Evolutionary conservation across 2,329 filamentous ascomycete species (phyloP), one percentile per base, ranked within the genome.

Genomic region (Ophiostoma himal-ulmi): DNA sequence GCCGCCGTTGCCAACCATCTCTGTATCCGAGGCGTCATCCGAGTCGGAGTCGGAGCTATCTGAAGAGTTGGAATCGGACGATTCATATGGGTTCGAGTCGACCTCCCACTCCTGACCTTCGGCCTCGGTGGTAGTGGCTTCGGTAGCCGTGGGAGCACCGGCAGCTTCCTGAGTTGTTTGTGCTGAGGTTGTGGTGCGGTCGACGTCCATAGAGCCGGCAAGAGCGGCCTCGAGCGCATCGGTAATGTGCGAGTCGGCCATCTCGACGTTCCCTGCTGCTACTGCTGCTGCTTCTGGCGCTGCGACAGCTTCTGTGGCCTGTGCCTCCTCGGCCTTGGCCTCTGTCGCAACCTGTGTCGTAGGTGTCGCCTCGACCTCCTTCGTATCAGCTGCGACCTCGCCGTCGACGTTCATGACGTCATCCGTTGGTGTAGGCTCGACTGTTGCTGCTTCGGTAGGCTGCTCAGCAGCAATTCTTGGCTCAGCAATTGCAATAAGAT

Each of bases 11-110:
- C 97, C 83, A 7, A 44, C 11, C 60, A 94, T 84, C 69, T 91
- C 86, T 39, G 86, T 86, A 72, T 88, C 88, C 70, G 85, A 85
- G 52, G 88, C 88, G 69, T 85, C 86, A 72, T 86, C 85, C 2
- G 87, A 88, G 76, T 82, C 84, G 17, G 85, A 86, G 17, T 87
- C 83, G 0, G 84, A 85, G 0, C 65, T 68, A 52, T 68, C 68
- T 14, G 62, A 65, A 8, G 62, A 65, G 62, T 69, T 62, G 22
- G 71, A 71, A 37, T 68, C 67, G 26, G 65, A 91, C 6, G 89
- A 91, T 76, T 89, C 87, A 76, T 91, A 91, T 0, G 91, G 91
- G 0, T 90, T 92, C 1, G 91, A 93, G 76, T 94, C 91, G 8
- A 85, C 82, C 77, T 96, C 92, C 92, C 93, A 98, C 78, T 97